A percentile compares a stretch with the other conserved stretches of the same genome.
Conservation (phyloP, 306 rosid genomes). For the Glycyrrhiza uralensis region DNA sequence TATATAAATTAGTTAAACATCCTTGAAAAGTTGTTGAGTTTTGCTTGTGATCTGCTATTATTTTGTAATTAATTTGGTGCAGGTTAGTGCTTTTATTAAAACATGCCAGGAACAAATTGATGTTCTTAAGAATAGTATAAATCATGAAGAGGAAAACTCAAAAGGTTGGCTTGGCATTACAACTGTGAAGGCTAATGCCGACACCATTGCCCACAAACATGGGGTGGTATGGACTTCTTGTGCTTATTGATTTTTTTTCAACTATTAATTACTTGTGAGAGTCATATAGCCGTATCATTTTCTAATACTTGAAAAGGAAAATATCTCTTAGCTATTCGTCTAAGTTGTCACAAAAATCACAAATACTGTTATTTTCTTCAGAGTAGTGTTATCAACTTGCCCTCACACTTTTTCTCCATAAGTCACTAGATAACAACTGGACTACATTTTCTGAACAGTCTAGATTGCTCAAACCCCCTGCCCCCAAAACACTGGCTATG, state of each 20-base stretch:
- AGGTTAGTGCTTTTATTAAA: slow-evolving; percentile 89
- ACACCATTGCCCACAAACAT: slow-evolving; percentile 92
- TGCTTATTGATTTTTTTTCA: slow-evolving; percentile 10
- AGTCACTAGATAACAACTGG: background rate
- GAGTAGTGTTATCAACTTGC: background rate
- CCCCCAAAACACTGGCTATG: background rate
- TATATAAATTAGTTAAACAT: slow-evolving; percentile 14
- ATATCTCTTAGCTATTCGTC: background rate
- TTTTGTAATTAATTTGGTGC: slow-evolving; percentile 31
- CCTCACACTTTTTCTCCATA: background rate
- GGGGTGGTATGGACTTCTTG: slow-evolving; percentile 77
- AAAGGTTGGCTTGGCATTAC: slow-evolving; percentile 85
- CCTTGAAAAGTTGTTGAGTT: slow-evolving; percentile 10
- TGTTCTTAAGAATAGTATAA: slow-evolving; percentile 76
- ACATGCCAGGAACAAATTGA: slow-evolving; percentile 92
- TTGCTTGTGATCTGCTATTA: slow-evolving; percentile 5
- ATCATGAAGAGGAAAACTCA: slow-evolving; percentile 60
- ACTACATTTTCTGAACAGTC: background rate
- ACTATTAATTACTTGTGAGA: background rate
- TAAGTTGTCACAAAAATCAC: background rate
- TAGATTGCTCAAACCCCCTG: background rate
- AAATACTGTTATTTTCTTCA: background rate
- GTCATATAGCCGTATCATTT: background rate
- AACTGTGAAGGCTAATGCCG: slow-evolving; percentile 63
- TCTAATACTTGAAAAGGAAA: background rate